Percentiles rank a stretch among this genome's conserved stretches.
Conservation (phyloP, 2,329 filamentous ascomycete species). For the Colletotrichum lentis region DNA sequence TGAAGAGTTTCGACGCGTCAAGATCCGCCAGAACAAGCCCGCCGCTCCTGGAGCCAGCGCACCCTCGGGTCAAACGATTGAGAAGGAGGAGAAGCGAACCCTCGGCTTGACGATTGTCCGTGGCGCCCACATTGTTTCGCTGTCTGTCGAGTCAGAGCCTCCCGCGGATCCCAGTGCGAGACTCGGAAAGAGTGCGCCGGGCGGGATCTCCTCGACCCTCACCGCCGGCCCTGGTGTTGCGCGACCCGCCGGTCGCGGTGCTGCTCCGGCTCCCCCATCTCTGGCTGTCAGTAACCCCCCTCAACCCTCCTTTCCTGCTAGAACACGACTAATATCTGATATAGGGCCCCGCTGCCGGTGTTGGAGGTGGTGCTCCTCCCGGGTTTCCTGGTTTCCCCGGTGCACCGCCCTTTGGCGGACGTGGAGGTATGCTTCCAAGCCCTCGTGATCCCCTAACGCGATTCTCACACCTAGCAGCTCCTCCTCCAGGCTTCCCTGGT, state of each 20-base stretch:
- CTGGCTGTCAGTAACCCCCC: slow-evolving; percentile 68
- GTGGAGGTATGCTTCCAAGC: slow-evolving; percentile 59
- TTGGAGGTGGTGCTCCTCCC: slow-evolving; percentile 74
- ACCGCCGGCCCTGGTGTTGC: slow-evolving; percentile 88
- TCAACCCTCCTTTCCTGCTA: neutral
- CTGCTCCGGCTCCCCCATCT: slow-evolving; percentile 70
- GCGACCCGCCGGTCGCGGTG: slow-evolving; percentile 87
- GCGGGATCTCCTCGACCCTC: slow-evolving; percentile 74
- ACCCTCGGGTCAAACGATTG: slow-evolving; percentile 72
- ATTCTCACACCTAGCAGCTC: slow-evolving; percentile 51
- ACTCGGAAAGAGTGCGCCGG: slow-evolving; percentile 78
- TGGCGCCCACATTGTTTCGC: slow-evolving; percentile 91
- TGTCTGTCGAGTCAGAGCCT: slow-evolving; percentile 94
- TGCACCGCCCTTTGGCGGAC: slow-evolving; percentile 59
- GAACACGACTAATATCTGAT: neutral
- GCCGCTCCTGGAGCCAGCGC: slow-evolving; percentile 70
- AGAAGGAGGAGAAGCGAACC: slow-evolving; percentile 97
- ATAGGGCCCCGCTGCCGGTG: slow-evolving; percentile 82
- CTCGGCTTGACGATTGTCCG: slow-evolving; percentile 93
- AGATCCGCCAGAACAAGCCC: slow-evolving; percentile 81
- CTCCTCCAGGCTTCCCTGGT: slow-evolving; percentile 61
- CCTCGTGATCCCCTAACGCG: slow-evolving; percentile 8
- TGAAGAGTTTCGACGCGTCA: slow-evolving; percentile 94
- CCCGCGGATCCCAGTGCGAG: slow-evolving; percentile 91
- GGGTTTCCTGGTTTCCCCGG: slow-evolving; percentile 64